These are phyloP conservation scores for Chaetomidium leptoderma DNA, from an alignment of 495 filamentous ascomycete genomes.

Conservation along the genomic window DNA sequence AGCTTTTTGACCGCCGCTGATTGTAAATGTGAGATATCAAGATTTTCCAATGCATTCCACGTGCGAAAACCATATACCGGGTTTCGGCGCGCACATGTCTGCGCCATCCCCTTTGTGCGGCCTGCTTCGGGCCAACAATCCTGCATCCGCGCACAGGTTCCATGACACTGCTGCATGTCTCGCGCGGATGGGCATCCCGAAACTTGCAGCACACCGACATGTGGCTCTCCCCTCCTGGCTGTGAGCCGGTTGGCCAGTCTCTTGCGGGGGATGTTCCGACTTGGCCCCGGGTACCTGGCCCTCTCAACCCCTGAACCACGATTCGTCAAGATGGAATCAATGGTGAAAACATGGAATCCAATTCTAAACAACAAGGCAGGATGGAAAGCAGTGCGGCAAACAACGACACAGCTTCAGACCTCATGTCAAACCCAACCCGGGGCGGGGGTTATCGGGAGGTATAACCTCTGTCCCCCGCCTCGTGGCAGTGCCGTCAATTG, in stretches of 20 bases:
- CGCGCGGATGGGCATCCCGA: neutral
- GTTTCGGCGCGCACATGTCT: no score
- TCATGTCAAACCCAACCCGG: neutral
- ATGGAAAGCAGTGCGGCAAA: neutral
- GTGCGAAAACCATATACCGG: no score
- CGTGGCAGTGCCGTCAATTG: no score
- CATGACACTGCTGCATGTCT: neutral
- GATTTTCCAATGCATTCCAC: no score
- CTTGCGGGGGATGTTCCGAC: neutral
- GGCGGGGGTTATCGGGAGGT: no score
- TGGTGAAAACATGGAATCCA: neutral
- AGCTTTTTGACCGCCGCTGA: no score
- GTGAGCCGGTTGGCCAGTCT: neutral
- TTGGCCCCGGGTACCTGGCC: neutral
- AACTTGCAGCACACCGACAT: neutral
- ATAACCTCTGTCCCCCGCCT: no score
- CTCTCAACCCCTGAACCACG: neutral
- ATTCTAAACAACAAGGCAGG: neutral
- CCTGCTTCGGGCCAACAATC: no score
- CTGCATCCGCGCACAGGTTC: no score
- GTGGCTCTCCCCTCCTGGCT: neutral
- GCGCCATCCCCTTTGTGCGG: no score
- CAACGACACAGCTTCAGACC: neutral
- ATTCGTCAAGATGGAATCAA: neutral
- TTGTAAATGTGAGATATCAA: no score